phyloP scores from a whole-genome alignment of 768 basidiomycete species.

The Suillus sp. region DNA sequence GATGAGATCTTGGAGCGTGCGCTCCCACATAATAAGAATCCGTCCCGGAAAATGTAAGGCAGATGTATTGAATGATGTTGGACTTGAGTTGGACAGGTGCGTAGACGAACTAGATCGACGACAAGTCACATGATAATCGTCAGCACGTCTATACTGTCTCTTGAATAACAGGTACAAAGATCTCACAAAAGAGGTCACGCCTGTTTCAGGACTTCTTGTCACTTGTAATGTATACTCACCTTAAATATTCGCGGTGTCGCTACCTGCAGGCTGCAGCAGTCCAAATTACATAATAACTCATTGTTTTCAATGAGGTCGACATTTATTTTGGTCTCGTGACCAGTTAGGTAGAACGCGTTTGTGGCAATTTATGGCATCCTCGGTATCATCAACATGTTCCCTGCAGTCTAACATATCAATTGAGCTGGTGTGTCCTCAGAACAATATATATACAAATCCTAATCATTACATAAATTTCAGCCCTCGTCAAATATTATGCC shows the following conservation, averaged over 20 bases:
- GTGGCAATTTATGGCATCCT: background rate
- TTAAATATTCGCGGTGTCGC: background rate
- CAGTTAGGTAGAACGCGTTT: background rate
- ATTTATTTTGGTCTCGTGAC: constrained; percentile 1
- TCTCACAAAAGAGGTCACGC: background rate
- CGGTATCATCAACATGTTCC: background rate
- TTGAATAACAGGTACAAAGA: background rate
- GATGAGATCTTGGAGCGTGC: constrained; percentile 93
- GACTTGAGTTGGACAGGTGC: background rate
- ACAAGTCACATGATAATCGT: background rate
- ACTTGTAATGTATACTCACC: background rate
- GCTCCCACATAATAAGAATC: constrained; percentile 78
- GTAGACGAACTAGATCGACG: background rate
- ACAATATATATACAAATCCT: background rate
- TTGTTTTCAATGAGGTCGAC: too few relatives aligned
- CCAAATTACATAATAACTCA: background rate
- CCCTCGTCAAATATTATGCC: too few relatives aligned
- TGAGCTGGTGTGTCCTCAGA: background rate
- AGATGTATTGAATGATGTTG: background rate
- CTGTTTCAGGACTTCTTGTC: background rate
- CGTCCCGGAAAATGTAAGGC: background rate
- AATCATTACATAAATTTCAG: too few relatives aligned
- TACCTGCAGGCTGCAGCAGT: background rate
- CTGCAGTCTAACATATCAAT: too few relatives aligned
- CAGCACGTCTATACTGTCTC: background rate